Percentiles rank a stretch among this genome's conserved stretches.
phyloP scores from a whole-genome alignment of 305 asterid genomes.

The Rubia peregrina region DNA sequence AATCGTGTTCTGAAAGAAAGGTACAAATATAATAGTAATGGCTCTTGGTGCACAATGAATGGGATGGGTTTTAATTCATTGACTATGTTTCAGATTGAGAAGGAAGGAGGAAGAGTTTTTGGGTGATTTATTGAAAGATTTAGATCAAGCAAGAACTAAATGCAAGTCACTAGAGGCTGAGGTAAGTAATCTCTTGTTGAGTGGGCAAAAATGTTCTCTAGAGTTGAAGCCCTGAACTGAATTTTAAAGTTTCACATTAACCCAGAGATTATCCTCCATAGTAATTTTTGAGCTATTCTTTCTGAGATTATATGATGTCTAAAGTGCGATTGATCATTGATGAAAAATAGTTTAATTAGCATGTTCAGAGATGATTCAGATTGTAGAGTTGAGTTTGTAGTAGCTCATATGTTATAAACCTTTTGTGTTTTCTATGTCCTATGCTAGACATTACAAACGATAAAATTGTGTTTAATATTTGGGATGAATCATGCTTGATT shows the following conservation, averaged over 20 bases:
- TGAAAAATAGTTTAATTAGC: background rate
- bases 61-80: constrained; percentile 4
- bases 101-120: constrained; percentile 58
- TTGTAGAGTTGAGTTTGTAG: background rate
- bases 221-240: constrained; percentile 2
- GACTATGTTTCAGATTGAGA: constrained; percentile 46
- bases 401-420: background rate
- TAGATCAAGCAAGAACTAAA: constrained; percentile 55
- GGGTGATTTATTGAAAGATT: constrained; percentile 68
- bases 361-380: background rate
- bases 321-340: background rate
- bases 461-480: background rate
- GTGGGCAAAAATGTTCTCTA: background rate
- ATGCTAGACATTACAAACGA: background rate
- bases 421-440: background rate
- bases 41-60: constrained; percentile 5
- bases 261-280: background rate
- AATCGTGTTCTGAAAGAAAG: constrained; percentile 54
- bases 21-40: constrained; percentile 24
- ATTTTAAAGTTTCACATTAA: background rate
- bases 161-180: constrained; percentile 61
- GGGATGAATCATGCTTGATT: background rate
- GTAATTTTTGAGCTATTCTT: background rate
- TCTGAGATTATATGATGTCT: background rate
- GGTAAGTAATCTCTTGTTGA: constrained; percentile 32